Percentiles rank a stretch among this genome's conserved stretches.
phyloP scores from a whole-genome alignment of 176 grass and related monocot genomes.

The Miscanthus lutarioriparius region DNA sequence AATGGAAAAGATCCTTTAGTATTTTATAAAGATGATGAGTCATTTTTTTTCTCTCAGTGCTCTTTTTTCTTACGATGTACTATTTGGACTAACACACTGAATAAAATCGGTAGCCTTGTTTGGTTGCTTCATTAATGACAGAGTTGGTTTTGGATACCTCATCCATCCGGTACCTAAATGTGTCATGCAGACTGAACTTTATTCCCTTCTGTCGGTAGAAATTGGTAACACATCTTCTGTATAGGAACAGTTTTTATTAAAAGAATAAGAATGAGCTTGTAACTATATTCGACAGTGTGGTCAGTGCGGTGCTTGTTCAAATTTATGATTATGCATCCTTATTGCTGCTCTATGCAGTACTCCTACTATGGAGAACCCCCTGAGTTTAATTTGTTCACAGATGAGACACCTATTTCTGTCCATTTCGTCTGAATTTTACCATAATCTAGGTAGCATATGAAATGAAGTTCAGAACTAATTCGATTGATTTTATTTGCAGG shows the following conservation, averaged over 20 bases:
- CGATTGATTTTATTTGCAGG: slow-evolving; percentile 27
- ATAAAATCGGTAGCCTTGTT: not conserved
- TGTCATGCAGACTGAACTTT: slow-evolving; percentile 12
- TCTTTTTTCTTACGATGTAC: not conserved
- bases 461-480: not conserved
- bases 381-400: not conserved
- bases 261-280: not conserved
- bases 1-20: not conserved
- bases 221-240: not conserved
- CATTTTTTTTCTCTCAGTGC: not conserved
- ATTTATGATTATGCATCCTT: not conserved
- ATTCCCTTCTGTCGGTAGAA: not conserved
- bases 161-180: not conserved
- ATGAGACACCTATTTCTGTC: not conserved
- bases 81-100: not conserved
- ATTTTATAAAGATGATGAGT: not conserved
- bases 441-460: not conserved
- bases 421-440: not conserved
- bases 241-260: not conserved
- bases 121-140: not conserved
- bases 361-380: not conserved
- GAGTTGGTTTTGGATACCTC: not conserved
- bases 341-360: not conserved
- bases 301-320: not conserved
- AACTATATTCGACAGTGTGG: not conserved